Base-by-base conservation (phyloP, 2,329 filamentous ascomycete species). In the Monosporascus sp. region DNA sequence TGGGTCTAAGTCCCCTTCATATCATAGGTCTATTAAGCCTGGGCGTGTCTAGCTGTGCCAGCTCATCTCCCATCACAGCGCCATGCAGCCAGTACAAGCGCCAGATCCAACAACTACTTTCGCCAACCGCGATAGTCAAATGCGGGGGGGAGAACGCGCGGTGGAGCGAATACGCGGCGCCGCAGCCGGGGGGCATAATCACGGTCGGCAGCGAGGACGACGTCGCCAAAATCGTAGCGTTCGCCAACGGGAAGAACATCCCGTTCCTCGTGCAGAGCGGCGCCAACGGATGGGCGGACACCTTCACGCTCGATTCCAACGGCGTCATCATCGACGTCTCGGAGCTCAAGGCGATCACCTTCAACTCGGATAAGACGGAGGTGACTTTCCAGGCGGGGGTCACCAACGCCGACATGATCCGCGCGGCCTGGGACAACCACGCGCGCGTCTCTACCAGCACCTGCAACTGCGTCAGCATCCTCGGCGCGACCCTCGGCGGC, bases 391-490 rank as follows among this genome's bases (percentile, higher is more conserved):
- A 62, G 43, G 54, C 60, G n/a, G 62, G 62, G 9, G 57, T 59
- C 15, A 53, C 50, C 17, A 62, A 60, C 50, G 49, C 54, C 35
- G 61, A 65, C 7, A 47, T 63, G 14, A 55, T 62, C 51, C 24
- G 56, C 7, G 57, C 54, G 15, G 62, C 61, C n/a, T 63, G 57
- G 47, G 38, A 53, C 3, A 59, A 56, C 37, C 56, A 61, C 11
- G 62, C 54, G 6, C 56, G 58, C 2, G 55, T 61, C 14, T 51
- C 55, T 7, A 64, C 57, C 7, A 60, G 62, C 22, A 65, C 61
- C 38, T 66, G 64, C 49, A 64, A 66, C 48, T 65, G 62, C 31
- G 63, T 67, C 7, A 62, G 58, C 45, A 36, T 56, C 11, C 56
- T 62, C 20, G 60, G 61, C 18, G 60, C 59, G 5, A 57, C 55